A percentile compares a stretch with the other conserved stretches of the same genome.
Conservation (phyloP, 2,329 filamentous ascomycete genomes). For the Basipetospora sp. region DNA sequence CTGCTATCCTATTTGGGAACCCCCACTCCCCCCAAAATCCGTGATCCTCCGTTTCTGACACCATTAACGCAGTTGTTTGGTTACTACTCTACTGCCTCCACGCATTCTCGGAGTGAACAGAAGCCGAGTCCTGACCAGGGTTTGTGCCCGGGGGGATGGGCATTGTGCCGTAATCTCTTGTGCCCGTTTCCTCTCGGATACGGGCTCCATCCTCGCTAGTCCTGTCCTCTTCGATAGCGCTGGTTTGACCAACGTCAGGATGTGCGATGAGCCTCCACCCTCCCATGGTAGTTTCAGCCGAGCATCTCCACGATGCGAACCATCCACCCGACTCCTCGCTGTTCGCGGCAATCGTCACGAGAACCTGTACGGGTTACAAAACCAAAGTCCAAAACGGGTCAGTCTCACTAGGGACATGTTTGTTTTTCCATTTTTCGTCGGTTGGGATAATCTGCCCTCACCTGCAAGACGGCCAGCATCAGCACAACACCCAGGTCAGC, state of each 20-base stretch:
- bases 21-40: no score
- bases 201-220: background rate
- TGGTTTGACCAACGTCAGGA: background rate
- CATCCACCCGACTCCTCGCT: no score
- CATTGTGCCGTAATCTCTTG: slow-evolving; percentile 1
- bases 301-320: background rate
- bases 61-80: no score
- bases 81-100: background rate
- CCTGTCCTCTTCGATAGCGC: background rate
- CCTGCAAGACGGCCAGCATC: background rate
- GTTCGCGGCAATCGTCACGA: no score
- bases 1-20: no score
- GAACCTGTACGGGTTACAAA: no score
- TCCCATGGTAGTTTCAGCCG: no score
- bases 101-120: background rate
- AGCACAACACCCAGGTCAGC: background rate
- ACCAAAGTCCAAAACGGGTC: no score
- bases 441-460: no score
- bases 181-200: background rate
- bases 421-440: no score
- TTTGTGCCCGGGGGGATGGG: background rate
- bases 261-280: slow-evolving; percentile 1
- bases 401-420: no score
- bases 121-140: background rate
- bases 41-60: no score